Evolutionary conservation across 192 early-diverging fungal species (phyloP).

Genomic region (Paraglomus brasilianum): DNA sequence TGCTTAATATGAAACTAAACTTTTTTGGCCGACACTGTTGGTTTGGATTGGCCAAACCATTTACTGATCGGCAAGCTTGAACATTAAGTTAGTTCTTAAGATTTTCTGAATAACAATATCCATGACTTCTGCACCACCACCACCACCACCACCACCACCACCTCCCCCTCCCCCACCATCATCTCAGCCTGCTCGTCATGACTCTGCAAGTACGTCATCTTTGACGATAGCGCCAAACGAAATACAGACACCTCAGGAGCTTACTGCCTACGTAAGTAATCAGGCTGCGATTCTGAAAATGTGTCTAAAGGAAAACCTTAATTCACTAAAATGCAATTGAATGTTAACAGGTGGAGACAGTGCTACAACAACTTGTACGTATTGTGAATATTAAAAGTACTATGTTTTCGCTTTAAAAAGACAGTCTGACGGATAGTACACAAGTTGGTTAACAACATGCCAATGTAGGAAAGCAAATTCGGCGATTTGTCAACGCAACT

Average conservation of each 20-base stretch:
- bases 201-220: background rate
- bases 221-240: background rate
- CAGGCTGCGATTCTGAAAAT: background rate
- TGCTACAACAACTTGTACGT: constrained; percentile 8
- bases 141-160: constrained; percentile 1
- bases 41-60: no score
- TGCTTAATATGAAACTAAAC: no score
- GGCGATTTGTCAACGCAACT: background rate
- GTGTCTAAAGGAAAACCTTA: background rate
- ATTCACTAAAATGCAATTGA: background rate
- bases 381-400: background rate
- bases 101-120: no score
- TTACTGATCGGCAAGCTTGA: no score
- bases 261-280: constrained; percentile 1
- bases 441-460: background rate
- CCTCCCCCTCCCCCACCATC: no score
- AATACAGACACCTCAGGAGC: background rate
- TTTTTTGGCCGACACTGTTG: no score
- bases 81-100: no score
- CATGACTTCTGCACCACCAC: background rate
- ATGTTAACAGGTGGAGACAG: constrained; percentile 1
- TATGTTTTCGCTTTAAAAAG: background rate
- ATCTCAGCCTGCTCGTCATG: background rate
- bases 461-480: constrained; percentile 5
- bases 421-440: background rate